These are phyloP conservation scores for Coemansia sp. DNA, from an alignment of 192 early-diverging fungal genomes.

Conservation along the genomic window DNA sequence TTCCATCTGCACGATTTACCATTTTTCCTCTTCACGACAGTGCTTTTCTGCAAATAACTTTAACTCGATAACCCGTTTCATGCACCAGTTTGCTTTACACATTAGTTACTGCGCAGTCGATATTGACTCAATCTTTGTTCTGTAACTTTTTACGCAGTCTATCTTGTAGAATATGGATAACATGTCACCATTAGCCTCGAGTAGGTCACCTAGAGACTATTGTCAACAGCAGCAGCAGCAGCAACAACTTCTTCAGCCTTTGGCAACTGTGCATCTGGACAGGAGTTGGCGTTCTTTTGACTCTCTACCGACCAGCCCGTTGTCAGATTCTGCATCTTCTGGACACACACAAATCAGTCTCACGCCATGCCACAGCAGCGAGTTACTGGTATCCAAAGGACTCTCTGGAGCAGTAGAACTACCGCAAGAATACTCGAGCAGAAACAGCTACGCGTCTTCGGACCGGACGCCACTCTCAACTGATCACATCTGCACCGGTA, in stretches of 20 bases:
- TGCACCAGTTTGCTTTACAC: background rate
- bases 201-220: background rate
- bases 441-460: conserved; percentile 6
- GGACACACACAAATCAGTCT: conserved; percentile 2
- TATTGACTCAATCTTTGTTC: no score
- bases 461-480: background rate
- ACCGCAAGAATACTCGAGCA: background rate
- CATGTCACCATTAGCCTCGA: background rate
- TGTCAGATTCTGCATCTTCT: background rate
- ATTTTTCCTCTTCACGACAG: background rate
- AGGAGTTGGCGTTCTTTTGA: conserved; percentile 1
- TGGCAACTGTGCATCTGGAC: background rate
- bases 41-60: background rate
- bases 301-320: conserved; percentile 10
- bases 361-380: conserved; percentile 14
- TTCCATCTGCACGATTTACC: background rate
- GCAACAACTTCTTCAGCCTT: conserved; percentile 1
- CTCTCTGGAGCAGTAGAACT: background rate
- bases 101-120: background rate
- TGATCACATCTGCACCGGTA: background rate
- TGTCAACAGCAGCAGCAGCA: conserved; percentile 2
- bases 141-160: no score
- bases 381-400: conserved; percentile 16
- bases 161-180: no score
- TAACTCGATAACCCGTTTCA: background rate